A percentile compares a stretch with the other conserved stretches of the same genome.
Conservation (phyloP, 2,329 filamentous ascomycete species). For the Anisogramma anomala region DNA sequence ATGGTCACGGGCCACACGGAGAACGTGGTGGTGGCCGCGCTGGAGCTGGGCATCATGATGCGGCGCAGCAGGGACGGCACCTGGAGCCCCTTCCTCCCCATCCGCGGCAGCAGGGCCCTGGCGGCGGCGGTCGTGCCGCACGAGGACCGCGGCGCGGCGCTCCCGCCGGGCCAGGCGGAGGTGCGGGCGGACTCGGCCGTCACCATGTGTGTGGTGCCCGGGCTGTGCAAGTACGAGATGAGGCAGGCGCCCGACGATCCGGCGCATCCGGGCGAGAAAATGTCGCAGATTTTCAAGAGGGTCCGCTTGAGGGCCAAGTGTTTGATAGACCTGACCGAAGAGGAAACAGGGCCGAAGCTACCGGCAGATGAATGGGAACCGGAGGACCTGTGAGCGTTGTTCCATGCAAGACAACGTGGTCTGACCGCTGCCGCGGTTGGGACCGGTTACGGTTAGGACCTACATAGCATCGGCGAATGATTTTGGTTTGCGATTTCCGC, state of each 20-base stretch:
- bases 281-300: background rate
- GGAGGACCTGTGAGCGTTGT: background rate
- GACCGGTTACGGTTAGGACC: too few relatives aligned
- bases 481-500: too few relatives aligned
- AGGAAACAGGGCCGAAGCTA: background rate
- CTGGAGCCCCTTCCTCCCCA: conserved; percentile 4
- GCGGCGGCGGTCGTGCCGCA: background rate
- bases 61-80: conserved; percentile 1
- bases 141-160: background rate
- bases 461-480: too few relatives aligned
- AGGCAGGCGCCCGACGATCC: background rate
- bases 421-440: too few relatives aligned
- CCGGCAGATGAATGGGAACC: background rate
- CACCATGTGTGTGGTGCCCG: background rate
- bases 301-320: conserved; percentile 2
- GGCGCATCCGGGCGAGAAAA: background rate
- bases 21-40: background rate
- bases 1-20: background rate
- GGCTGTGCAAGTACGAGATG: conserved; percentile 1
- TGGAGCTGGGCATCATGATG: conserved; percentile 1
- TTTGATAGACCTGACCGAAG: background rate
- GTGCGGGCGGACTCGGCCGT: background rate
- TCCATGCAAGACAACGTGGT: too few relatives aligned
- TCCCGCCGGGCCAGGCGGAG: background rate
- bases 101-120: background rate